A percentile compares a stretch with the other conserved stretches of the same genome.
Conservation (phyloP, 768 basidiomycete genomes). For the Lentinula lateritia region DNA sequence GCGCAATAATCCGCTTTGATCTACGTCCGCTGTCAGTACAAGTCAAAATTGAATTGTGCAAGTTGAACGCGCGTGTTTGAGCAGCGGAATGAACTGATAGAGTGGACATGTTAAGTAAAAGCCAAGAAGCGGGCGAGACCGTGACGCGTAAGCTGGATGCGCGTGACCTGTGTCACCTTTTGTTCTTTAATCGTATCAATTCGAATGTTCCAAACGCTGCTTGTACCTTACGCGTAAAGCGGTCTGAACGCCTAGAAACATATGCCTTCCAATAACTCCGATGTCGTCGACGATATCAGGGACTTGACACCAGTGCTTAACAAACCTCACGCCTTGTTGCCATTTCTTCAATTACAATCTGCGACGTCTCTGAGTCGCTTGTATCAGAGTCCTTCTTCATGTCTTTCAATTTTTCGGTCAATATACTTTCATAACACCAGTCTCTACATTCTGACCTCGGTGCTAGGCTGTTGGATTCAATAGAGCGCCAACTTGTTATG, state of each 20-base stretch:
- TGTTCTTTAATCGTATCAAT: neutral
- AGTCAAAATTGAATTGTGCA: neutral
- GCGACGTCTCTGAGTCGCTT: conserved; percentile 73
- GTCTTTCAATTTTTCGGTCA: conserved; percentile 85
- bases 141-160: conserved; percentile 10
- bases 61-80: conserved; percentile 29
- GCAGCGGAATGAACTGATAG: conserved; percentile 61
- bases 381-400: conserved; percentile 83
- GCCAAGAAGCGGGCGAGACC: conserved; percentile 3
- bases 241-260: neutral
- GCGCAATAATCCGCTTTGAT: conserved; percentile 66
- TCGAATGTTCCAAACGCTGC: neutral
- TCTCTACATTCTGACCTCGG: conserved; percentile 11
- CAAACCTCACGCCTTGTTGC: conserved; percentile 61
- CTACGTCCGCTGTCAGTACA: conserved; percentile 26
- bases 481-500: conserved; percentile 85
- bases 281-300: neutral
- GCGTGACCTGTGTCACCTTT: neutral
- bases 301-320: neutral
- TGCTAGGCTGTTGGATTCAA: conserved; percentile 63
- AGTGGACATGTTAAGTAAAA: conserved; percentile 28
- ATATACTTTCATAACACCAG: conserved; percentile 14
- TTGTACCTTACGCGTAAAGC: neutral
- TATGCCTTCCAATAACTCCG: neutral
- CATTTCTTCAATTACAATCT: conserved; percentile 78